These are phyloP conservation scores for Coniophora puteana DNA, from an alignment of 1,284 basidiomycete species.

Conservation along the genomic window DNA sequence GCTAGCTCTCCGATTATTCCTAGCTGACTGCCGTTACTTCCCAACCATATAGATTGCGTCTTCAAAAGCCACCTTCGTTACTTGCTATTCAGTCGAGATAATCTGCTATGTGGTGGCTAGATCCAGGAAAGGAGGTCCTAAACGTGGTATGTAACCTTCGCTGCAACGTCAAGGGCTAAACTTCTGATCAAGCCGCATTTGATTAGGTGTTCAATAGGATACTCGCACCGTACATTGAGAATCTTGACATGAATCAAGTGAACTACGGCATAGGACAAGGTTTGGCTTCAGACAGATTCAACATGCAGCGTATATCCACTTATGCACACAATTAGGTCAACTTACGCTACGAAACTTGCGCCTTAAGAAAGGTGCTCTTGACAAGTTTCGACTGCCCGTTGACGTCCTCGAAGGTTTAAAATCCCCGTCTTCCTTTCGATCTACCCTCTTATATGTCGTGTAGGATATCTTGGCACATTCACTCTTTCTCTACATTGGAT, in stretches of 20 bases:
- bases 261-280: slow-evolving; percentile 95
- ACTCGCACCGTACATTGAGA: slow-evolving; percentile 95
- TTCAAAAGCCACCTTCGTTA: too few species aligned
- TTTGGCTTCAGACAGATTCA: slow-evolving; percentile 18
- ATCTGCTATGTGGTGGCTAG: slow-evolving; percentile 79
- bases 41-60: too few species aligned
- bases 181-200: slow-evolving; percentile 3
- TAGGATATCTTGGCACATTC: slow-evolving; percentile 90
- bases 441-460: slow-evolving; percentile 3
- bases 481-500: slow-evolving; percentile 95
- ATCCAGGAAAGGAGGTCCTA: slow-evolving; percentile 75
- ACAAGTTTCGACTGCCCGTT: slow-evolving; percentile 95
- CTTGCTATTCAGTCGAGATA: too few species aligned
- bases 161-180: slow-evolving; percentile 4
- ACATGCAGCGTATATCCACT: slow-evolving; percentile 4
- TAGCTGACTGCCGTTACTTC: too few species aligned
- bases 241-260: slow-evolving; percentile 92
- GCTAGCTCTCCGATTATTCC: too few species aligned
- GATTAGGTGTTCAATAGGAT: slow-evolving; percentile 84
- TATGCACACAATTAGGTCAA: slow-evolving; percentile 56
- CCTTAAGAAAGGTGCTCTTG: slow-evolving; percentile 92
- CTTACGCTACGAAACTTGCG: slow-evolving; percentile 80
- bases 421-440: neutral
- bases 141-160: slow-evolving; percentile 54
- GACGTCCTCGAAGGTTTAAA: slow-evolving; percentile 87